Conservation (phyloP, 2,329 filamentous ascomycete genomes). For the Calonectria crousiana region DNA sequence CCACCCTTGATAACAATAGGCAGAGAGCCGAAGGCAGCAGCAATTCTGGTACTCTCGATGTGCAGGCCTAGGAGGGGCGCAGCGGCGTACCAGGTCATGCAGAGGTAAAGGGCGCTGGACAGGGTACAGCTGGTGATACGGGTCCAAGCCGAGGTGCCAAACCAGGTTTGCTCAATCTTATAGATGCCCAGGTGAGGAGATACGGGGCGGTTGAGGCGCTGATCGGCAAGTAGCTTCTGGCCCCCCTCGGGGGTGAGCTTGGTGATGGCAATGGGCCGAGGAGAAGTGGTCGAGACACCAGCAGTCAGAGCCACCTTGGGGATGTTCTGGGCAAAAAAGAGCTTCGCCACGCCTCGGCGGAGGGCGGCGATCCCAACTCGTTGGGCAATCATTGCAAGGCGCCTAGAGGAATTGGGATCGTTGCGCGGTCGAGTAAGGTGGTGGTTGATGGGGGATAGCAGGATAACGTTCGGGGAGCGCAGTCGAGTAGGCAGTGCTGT, state of each 20-base stretch:
- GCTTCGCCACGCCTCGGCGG: conserved; percentile 64
- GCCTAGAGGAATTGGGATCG: conserved; percentile 20
- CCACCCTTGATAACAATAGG: conserved; percentile 70
- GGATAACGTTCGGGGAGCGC: conserved; percentile 50
- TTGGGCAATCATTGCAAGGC: conserved; percentile 65
- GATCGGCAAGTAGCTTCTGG: conserved; percentile 78
- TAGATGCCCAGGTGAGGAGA: conserved; percentile 90
- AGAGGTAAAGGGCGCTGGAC: conserved; percentile 82
- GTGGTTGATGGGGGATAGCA: conserved; percentile 52
- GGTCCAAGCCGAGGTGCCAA: conserved; percentile 77
- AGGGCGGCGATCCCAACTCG: conserved; percentile 70
- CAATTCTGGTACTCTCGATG: conserved; percentile 70
- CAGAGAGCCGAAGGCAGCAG: conserved; percentile 69
- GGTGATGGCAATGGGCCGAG: conserved; percentile 67
- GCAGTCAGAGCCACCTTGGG: conserved; percentile 60
- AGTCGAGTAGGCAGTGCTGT: conserved; percentile 47
- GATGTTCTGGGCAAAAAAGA: conserved; percentile 62
- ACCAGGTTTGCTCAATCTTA: conserved; percentile 87
- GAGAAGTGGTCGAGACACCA: conserved; percentile 57
- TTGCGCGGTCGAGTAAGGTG: conserved; percentile 25
- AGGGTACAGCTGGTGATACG: conserved; percentile 85
- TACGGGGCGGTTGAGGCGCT: conserved; percentile 85
- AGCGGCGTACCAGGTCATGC: conserved; percentile 83
- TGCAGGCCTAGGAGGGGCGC: conserved; percentile 79
- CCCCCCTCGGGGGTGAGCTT: conserved; percentile 67